Evolutionary conservation across 352 stramenopile genomes (phyloP).

Genomic region (Phytophthora sojae): DNA sequence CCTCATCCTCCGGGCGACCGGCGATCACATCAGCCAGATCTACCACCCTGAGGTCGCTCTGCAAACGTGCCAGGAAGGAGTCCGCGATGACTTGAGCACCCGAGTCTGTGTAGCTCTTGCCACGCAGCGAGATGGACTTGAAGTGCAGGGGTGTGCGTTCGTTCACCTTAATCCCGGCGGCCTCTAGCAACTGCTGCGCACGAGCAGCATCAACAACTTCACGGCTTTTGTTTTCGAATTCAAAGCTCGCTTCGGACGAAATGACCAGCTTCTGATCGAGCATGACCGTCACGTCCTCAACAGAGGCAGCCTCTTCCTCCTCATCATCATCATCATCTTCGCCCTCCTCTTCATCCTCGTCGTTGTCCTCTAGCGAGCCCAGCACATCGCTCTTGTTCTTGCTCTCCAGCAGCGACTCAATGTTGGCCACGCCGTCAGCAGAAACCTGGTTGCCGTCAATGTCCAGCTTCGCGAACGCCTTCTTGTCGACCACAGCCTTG

Average conservation of each 20-base stretch:
- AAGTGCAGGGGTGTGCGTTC: constrained; percentile 56
- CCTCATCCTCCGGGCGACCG: constrained; percentile 89
- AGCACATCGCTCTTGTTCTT: constrained; percentile 67
- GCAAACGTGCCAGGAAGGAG: constrained; percentile 57
- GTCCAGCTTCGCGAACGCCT: constrained; percentile 58
- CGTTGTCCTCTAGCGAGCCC: constrained; percentile 84
- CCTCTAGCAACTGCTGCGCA: constrained; percentile 53
- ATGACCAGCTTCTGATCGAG: constrained; percentile 60
- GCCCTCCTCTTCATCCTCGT: constrained; percentile 80
- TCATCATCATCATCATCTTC: constrained; percentile 63
- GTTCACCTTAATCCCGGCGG: constrained; percentile 47
- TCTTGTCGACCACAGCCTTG: constrained; percentile 64
- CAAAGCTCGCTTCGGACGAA: constrained; percentile 49
- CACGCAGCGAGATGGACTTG: constrained; percentile 65
- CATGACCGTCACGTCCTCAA: constrained; percentile 56
- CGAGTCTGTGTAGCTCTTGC: constrained; percentile 82
- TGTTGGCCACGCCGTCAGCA: constrained; percentile 60
- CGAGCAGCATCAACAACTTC: constrained; percentile 77
- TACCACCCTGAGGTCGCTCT: constrained; percentile 56
- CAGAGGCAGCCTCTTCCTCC: constrained; percentile 26
- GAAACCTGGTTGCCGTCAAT: constrained; percentile 89
- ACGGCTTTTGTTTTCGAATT: constrained; percentile 63
- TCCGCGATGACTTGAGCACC: constrained; percentile 66
- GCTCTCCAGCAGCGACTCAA: constrained; percentile 55
- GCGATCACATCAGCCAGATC: constrained; percentile 95